These are phyloP conservation scores for Cyberlindnera amylophila DNA, from an alignment of 805 yeast genomes.

Conservation along the genomic window DNA sequence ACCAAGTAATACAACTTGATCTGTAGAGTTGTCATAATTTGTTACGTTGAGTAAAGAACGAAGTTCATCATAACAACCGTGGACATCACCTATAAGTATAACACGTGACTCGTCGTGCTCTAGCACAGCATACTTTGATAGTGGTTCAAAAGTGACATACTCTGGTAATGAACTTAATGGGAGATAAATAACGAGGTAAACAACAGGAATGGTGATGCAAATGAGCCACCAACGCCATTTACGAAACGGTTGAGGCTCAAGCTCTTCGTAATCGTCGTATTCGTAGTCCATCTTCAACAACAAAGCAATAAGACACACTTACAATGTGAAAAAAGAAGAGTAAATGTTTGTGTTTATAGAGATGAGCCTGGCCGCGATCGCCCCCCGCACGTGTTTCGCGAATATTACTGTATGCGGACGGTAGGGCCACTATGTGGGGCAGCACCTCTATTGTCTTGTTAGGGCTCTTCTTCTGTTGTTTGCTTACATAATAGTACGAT, in stretches of 20 bases:
- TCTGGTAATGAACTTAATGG: slow-evolving; percentile 11
- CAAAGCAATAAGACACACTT: too few species aligned
- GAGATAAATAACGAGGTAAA: slow-evolving; percentile 9
- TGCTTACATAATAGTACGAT: too few species aligned
- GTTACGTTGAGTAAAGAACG: slow-evolving; percentile 49
- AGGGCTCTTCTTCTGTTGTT: too few species aligned
- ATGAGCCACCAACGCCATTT: slow-evolving; percentile 1
- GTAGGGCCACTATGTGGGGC: too few species aligned
- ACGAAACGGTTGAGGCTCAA: not conserved
- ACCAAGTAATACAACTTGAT: slow-evolving; percentile 69
- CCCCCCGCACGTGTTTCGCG: too few species aligned
- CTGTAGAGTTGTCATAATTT: slow-evolving; percentile 44
- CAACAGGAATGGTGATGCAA: slow-evolving; percentile 2
- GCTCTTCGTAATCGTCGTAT: slow-evolving; percentile 11
- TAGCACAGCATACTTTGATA: slow-evolving; percentile 1
- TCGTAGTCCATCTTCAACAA: not conserved
- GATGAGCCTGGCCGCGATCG: too few species aligned
- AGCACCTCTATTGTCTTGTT: too few species aligned
- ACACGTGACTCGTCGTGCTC: slow-evolving; percentile 35
- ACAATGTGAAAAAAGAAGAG: too few species aligned
- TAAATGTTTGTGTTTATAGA: too few species aligned
- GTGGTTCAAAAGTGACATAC: slow-evolving; percentile 4
- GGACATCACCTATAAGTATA: slow-evolving; percentile 82
- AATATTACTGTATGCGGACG: too few species aligned
- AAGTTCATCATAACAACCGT: slow-evolving; percentile 67